A percentile compares a stretch with the other conserved stretches of the same genome.
Conservation (phyloP, 2,329 filamentous ascomycete species). For the Xylaria digitata region DNA sequence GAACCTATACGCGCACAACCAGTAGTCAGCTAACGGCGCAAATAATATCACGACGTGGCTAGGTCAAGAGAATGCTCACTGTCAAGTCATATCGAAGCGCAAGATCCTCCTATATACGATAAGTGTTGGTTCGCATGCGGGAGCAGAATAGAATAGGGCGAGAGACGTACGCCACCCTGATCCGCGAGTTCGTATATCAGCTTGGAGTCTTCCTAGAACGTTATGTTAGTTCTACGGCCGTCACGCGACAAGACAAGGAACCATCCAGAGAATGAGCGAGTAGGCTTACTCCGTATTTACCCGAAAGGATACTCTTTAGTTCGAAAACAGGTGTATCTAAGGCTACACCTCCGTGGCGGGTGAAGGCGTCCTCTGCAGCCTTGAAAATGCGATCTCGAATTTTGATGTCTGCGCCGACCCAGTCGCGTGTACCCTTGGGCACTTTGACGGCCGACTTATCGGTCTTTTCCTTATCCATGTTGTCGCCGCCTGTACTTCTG, state of each 20-base stretch:
- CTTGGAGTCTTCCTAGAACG: slow-evolving; percentile 48
- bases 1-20: slow-evolving; percentile 54
- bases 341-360: slow-evolving; percentile 75
- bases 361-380: slow-evolving; percentile 57
- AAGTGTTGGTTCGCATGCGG: slow-evolving; percentile 10
- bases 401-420: slow-evolving; percentile 81
- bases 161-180: slow-evolving; percentile 85
- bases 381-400: slow-evolving; percentile 83
- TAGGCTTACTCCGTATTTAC: slow-evolving; percentile 55
- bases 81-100: slow-evolving; percentile 85
- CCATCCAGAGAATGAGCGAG: neutral
- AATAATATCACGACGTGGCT: neutral
- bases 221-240: slow-evolving; percentile 11
- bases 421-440: slow-evolving; percentile 92
- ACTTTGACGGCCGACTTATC: slow-evolving; percentile 71
- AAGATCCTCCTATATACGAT: slow-evolving; percentile 68
- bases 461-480: slow-evolving; percentile 33
- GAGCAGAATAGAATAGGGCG: slow-evolving; percentile 55
- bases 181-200: slow-evolving; percentile 86
- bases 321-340: slow-evolving; percentile 81
- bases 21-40: slow-evolving; percentile 3
- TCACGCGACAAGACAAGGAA: slow-evolving; percentile 5
- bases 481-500: neutral
- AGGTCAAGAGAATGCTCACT: slow-evolving; percentile 46
- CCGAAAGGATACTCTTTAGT: slow-evolving; percentile 77